Conservation (phyloP, 495 filamentous ascomycete genomes). For the Talaromyces liani region DNA sequence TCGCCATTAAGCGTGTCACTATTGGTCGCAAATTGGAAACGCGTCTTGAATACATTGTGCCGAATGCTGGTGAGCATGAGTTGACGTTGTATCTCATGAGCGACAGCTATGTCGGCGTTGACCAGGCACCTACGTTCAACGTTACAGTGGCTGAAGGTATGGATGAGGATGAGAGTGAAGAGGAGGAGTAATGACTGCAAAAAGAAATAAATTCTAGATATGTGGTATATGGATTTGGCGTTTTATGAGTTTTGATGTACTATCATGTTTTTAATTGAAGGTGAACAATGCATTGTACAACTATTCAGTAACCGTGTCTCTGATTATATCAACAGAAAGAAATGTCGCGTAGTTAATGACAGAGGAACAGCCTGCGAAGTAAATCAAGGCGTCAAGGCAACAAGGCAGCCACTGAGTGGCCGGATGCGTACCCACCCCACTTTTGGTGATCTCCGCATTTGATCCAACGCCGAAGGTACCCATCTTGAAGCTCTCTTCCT, state of each 20-base stretch:
- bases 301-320: neutral
- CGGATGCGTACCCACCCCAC: neutral
- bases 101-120: constrained; percentile 94
- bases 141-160: constrained; percentile 83
- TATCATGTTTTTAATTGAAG: neutral
- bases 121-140: constrained; percentile 86
- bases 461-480: neutral
- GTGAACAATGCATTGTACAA: neutral
- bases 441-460: neutral
- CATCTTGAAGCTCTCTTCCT: neutral
- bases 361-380: too few relatives aligned
- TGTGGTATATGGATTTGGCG: neutral
- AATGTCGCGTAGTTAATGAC: neutral
- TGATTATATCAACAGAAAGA: neutral
- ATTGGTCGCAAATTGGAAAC: constrained; percentile 70
- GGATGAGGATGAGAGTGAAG: constrained; percentile 88
- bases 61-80: constrained; percentile 75
- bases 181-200: constrained; percentile 46
- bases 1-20: constrained; percentile 92
- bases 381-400: neutral
- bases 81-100: constrained; percentile 93
- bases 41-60: constrained; percentile 81
- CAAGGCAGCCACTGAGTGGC: neutral
- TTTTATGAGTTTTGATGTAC: constrained; percentile 2
- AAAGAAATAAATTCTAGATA: constrained; percentile 11